Percentiles rank a stretch among this genome's conserved stretches.
phyloP scores from a whole-genome alignment of 78 protist species.

The Goniomonas avonlea region DNA sequence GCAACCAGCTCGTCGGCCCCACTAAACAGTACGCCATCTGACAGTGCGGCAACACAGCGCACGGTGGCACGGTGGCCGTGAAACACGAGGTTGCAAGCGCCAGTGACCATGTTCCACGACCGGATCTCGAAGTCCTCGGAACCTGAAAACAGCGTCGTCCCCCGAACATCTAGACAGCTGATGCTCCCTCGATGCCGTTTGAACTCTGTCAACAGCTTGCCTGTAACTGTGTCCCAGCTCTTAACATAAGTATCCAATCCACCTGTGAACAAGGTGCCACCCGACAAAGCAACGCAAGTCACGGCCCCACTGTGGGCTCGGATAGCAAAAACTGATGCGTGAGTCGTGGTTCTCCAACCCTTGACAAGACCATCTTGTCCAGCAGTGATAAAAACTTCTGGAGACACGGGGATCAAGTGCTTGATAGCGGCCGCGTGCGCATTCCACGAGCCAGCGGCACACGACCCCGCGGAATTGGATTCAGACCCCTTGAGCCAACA shows the following conservation, averaged over 20 bases:
- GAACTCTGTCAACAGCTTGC: background rate
- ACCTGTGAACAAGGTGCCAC: too few relatives aligned
- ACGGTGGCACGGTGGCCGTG: background rate
- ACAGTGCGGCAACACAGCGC: background rate
- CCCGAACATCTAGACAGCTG: background rate
- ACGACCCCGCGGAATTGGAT: too few relatives aligned
- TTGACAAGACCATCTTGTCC: too few relatives aligned
- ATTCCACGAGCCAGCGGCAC: background rate
- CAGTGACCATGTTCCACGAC: background rate
- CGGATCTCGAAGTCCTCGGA: background rate
- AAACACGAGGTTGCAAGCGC: background rate
- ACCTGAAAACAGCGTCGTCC: background rate
- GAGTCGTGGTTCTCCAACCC: too few relatives aligned
- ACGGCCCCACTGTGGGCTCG: background rate
- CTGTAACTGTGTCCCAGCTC: background rate
- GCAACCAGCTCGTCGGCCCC: too few relatives aligned
- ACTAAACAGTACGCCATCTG: too few relatives aligned
- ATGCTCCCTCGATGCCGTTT: background rate
- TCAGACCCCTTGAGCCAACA: too few relatives aligned
- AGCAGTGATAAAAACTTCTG: background rate
- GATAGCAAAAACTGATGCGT: too few relatives aligned
- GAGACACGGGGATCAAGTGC: background rate
- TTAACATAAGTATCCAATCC: background rate
- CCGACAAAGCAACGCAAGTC: too few relatives aligned
- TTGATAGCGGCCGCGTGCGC: background rate